phyloP scores from a whole-genome alignment of 2,329 filamentous ascomycete species.

The Fusarium agapanthi region DNA sequence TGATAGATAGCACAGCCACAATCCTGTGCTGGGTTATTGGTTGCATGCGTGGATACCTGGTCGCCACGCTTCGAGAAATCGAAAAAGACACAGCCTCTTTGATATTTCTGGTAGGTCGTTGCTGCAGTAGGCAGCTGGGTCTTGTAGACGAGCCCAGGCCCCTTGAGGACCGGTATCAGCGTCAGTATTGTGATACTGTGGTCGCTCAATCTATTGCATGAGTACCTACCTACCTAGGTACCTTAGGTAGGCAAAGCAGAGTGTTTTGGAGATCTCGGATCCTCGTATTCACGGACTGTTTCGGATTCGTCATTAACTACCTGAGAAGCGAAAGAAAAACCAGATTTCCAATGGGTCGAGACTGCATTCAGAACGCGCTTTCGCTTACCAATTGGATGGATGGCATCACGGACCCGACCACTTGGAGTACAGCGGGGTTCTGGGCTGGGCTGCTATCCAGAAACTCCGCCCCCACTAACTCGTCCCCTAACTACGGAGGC shows the following conservation, averaged over 20 bases:
- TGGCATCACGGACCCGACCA: neutral
- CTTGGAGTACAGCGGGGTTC: slow-evolving; percentile 4
- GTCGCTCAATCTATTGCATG: neutral
- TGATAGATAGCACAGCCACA: slow-evolving; percentile 20
- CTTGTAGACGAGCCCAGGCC: neutral
- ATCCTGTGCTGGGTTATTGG: neutral
- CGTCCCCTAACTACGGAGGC: neutral
- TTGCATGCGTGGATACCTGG: neutral
- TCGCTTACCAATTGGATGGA: slow-evolving; percentile 13
- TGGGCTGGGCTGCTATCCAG: neutral
- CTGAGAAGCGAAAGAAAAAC: neutral
- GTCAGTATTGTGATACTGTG: neutral
- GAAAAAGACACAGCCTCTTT: slow-evolving; percentile 19
- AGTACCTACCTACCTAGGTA: neutral
- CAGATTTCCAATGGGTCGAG: slow-evolving; percentile 12
- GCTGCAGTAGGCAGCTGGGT: slow-evolving; percentile 22
- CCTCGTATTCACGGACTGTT: neutral
- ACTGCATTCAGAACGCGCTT: neutral
- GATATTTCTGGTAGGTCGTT: neutral
- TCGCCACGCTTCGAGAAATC: slow-evolving; percentile 21
- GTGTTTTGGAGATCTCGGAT: neutral
- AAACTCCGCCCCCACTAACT: slow-evolving; percentile 31
- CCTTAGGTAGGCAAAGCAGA: neutral
- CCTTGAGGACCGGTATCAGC: neutral
- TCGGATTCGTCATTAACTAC: slow-evolving; percentile 3